A percentile compares a stretch with the other conserved stretches of the same genome.
phyloP scores from a whole-genome alignment of 2,329 filamentous ascomycete species.

The Cyphellophora europaea region DNA sequence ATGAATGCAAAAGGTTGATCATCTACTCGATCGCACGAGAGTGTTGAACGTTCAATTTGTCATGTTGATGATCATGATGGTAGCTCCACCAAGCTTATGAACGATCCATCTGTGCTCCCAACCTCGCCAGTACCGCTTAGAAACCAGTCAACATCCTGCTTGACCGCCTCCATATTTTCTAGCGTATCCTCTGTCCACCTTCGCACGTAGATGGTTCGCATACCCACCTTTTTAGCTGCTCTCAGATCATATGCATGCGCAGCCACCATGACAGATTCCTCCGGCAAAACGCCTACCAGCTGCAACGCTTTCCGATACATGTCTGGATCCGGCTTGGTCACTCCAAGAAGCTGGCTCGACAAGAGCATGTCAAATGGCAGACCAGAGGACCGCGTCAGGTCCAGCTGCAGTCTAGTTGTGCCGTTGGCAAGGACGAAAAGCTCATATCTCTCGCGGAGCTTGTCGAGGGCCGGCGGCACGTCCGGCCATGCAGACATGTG shows the following conservation, averaged over 20 bases:
- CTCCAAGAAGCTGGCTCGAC: constrained; percentile 41
- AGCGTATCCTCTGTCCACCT: constrained; percentile 45
- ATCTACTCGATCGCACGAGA: no score
- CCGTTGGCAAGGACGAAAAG: constrained; percentile 47
- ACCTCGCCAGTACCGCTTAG: no score
- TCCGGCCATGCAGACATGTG: constrained; percentile 43
- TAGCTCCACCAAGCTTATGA: no score
- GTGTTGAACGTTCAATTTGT: no score
- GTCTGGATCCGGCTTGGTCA: constrained; percentile 39
- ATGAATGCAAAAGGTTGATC: no score
- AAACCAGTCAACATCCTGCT: constrained; percentile 32
- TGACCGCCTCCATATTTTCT: constrained; percentile 35
- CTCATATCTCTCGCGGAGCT: constrained; percentile 30
- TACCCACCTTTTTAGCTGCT: constrained; percentile 38
- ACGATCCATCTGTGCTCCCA: no score
- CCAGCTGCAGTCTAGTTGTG: constrained; percentile 45
- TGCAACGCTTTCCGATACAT: constrained; percentile 38
- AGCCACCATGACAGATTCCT: constrained; percentile 44
- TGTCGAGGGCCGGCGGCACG: constrained; percentile 32
- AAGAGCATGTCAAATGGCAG: constrained; percentile 44
- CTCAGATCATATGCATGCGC: constrained; percentile 47
- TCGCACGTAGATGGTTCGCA: constrained; percentile 44
- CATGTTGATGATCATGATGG: no score
- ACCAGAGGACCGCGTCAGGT: constrained; percentile 38
- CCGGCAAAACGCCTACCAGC: constrained; percentile 33